phyloP scores from a whole-genome alignment of 345 rosid genomes.

The Hibiscus trionum region DNA sequence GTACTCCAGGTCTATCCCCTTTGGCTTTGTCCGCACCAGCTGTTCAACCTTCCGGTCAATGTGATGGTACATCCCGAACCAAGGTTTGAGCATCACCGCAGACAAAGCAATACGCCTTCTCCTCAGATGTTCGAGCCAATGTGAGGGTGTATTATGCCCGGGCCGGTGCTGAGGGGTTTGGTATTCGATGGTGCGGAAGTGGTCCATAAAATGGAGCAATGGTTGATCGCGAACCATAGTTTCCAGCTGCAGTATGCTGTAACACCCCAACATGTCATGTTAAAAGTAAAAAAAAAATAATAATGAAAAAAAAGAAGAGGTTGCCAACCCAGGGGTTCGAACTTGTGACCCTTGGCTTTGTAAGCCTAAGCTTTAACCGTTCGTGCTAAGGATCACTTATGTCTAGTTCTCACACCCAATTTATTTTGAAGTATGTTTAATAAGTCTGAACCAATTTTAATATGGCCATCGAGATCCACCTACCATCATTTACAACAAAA shows the following conservation, averaged over 20 bases:
- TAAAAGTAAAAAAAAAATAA: too few species aligned
- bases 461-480: too few species aligned
- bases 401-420: too few species aligned
- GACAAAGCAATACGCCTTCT: conserved; percentile 81
- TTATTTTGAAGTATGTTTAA: too few species aligned
- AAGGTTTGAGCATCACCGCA: conserved; percentile 68
- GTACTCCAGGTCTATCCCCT: conserved; percentile 66
- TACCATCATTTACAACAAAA: too few species aligned
- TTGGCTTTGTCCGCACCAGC: conserved; percentile 90
- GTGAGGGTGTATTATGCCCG: conserved; percentile 90
- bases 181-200: conserved; percentile 77
- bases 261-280: too few species aligned
- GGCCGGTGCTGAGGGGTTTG: conserved; percentile 86
- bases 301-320: too few species aligned
- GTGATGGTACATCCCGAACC: conserved; percentile 84
- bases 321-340: too few species aligned
- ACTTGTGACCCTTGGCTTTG: too few species aligned
- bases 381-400: too few species aligned
- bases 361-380: too few species aligned
- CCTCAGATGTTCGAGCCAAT: conserved; percentile 87
- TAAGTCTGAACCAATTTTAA: too few species aligned
- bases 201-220: conserved; percentile 74
- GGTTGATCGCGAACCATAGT: conserved; percentile 88
- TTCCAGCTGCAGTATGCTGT: conserved; percentile 95
- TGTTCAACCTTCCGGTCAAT: conserved; percentile 78